A percentile compares a stretch with the other conserved stretches of the same genome.
phyloP scores from a whole-genome alignment of 1,284 basidiomycete species.

The Ceratobasidium sp. region DNA sequence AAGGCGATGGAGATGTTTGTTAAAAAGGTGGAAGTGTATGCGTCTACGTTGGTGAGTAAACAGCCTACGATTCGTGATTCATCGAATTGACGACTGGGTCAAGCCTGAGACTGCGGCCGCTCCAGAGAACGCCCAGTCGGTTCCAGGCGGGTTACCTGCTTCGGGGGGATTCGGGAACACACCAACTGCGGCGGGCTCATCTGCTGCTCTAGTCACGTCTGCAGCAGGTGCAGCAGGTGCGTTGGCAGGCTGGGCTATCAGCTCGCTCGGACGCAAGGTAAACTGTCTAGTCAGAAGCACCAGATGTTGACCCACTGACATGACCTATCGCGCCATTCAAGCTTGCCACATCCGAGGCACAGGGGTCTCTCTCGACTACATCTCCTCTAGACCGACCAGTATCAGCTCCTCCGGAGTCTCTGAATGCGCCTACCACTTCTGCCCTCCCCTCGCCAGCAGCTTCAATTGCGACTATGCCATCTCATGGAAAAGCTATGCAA shows the following conservation, averaged over 20 bases:
- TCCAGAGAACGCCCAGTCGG: conserved; percentile 55
- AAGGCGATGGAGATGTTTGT: conserved; percentile 90
- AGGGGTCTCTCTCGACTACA: conserved; percentile 54
- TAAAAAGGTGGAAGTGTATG: conserved; percentile 84
- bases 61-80: background rate
- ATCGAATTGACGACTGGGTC: background rate
- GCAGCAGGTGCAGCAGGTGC: conserved; percentile 92
- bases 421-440: conserved; percentile 28
- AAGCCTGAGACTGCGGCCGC: conserved; percentile 76
- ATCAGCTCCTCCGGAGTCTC: conserved; percentile 47
- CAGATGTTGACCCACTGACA: background rate
- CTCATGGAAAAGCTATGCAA: conserved; percentile 72
- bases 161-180: conserved; percentile 54
- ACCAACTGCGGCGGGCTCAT: conserved; percentile 60
- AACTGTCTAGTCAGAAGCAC: background rate
- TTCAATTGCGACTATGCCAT: conserved; percentile 51
- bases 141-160: conserved; percentile 30
- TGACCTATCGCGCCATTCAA: conserved; percentile 54
- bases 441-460: conserved; percentile 49
- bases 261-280: conserved; percentile 84
- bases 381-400: conserved; percentile 49
- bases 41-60: conserved; percentile 77
- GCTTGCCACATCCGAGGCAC: conserved; percentile 79
- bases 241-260: conserved; percentile 94
- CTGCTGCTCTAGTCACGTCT: conserved; percentile 77